Conservation (phyloP, 352 stramenopile species). For the Phytophthora pisi region DNA sequence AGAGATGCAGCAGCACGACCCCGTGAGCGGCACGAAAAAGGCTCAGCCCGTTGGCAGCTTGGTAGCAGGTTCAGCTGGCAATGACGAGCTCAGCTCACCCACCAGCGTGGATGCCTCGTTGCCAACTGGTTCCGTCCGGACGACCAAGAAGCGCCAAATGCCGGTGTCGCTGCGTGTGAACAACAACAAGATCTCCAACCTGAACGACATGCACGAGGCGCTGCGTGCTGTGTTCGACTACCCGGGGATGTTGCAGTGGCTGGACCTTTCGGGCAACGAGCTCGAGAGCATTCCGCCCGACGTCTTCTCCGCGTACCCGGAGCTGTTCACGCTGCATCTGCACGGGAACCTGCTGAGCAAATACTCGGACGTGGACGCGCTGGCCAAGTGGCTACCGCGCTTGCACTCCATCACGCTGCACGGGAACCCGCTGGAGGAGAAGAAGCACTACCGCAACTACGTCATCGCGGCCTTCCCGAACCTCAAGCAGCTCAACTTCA, state of each 20-base stretch:
- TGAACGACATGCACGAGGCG: slow-evolving; percentile 64
- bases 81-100: slow-evolving; percentile 9
- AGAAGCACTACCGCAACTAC: slow-evolving; percentile 89
- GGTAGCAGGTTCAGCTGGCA: background rate
- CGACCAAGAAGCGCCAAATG: slow-evolving; percentile 17
- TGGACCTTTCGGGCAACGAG: slow-evolving; percentile 67
- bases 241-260: slow-evolving; percentile 56
- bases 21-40: slow-evolving; percentile 64
- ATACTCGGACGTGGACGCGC: slow-evolving; percentile 68
- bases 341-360: slow-evolving; percentile 72
- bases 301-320: slow-evolving; percentile 51
- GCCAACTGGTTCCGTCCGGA: background rate
- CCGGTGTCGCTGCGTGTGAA: slow-evolving; percentile 62
- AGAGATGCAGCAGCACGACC: slow-evolving; percentile 72
- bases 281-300: slow-evolving; percentile 40
- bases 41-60: background rate
- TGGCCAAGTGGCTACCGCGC: slow-evolving; percentile 49
- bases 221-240: slow-evolving; percentile 56
- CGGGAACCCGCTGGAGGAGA: slow-evolving; percentile 86
- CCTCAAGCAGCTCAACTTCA: slow-evolving; percentile 81
- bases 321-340: slow-evolving; percentile 73
- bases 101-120: slow-evolving; percentile 1
- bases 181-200: slow-evolving; percentile 63
- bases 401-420: slow-evolving; percentile 77
- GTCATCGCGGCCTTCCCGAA: slow-evolving; percentile 70